Base-by-base conservation (phyloP, 2,329 filamentous ascomycete species). In the Verticillium klebahnii region DNA sequence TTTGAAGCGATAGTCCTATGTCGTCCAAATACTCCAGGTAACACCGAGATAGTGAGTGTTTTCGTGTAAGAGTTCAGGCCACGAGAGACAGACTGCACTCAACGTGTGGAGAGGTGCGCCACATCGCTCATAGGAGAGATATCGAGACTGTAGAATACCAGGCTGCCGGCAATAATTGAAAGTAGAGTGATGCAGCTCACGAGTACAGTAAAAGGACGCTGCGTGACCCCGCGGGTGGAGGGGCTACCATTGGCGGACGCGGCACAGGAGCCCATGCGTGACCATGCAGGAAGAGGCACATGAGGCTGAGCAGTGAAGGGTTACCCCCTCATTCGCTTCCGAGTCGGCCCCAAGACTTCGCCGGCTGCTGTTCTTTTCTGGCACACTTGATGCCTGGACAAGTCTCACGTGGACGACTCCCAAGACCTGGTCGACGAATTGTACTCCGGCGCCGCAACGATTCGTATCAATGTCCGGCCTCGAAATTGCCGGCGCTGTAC, bases 401-500 rank as follows among this genome's bases (percentile, higher is more conserved):
- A 50, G 40, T 23, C 17, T 50, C 19, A 23, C 8, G n/a, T 50
- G 40, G 40, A n/a, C n/a, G 40, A 7, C 19, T 25, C 40, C 4
- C 14, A 12, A 50, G n/a, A 9, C 40, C 40, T 50, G 40, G 19
- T n/a, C 5, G 19, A 50, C 40, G 40, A 11, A 23, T 8, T 11
- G 9, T 8, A 17, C 19, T 50, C n/a, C 2, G 19, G n/a, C 3
- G 40, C n/a, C 19, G n/a, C 12, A 40, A 17, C n/a, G 11, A 50
- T 8, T 50, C 5, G 6, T 23, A n/a, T 50, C 9, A 15, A 62
- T 62, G 61, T 62, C 61, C 15, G 61, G 61, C 3, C 56, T 63
- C 12, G 61, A 63, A 19, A 39, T 63, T 31, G 61, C 58, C 15
- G 61, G 61, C 17, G 29, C 60, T 5, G 61, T 61, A 15, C 59